Evolutionary conservation across 495 filamentous ascomycete genomes (phyloP), one percentile per base, ranked within the genome.

Genomic region (Aspergillus leporis): DNA sequence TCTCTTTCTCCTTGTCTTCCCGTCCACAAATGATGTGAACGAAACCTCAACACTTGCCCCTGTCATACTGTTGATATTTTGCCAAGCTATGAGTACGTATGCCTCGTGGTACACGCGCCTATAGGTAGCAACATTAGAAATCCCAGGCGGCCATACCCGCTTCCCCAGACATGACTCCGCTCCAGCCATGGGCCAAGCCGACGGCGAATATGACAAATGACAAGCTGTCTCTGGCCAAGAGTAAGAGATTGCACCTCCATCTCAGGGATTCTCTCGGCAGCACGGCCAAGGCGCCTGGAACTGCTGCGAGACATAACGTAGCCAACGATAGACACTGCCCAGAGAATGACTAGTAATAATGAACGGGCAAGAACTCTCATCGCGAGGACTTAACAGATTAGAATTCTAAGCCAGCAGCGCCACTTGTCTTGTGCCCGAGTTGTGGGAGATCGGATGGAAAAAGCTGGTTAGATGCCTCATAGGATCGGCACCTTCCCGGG

Each of bases 261-360:
- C 13, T 10, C 21, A 13, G 56, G 47, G 19, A 31, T 25, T 49
- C 51, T 56, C 61, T 63, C 46, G 61, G 61, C 61, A 54, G 22
- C 22, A 41, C 16, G 48, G 61, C 61, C 61, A 60, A 63, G 61
- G 55, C 19, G 28, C 13, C 36, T 55, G 38, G 53, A 55, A 13
- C 36, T 25, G 38, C 12, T 55, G 53, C 53, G 53, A 55, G 53
- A 55, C 30, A 55, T 55, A 55, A 30, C 14, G 22, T n/a, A 55
- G 25, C 53, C 53, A 55, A 55, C 53, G 13, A 21, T 4, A 32
- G 8, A 1, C 22, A 23, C 34, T 55, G 53, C 53, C 53, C 38
- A 55, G 53, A 55, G 53, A 47, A 43, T 21, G 32, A 43, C 23
- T 40, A 22, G 31, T 22, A 23, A 47, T 19, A 47, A 47, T 47